Conservation (phyloP, 371 early-diverging fungal genomes). For the Mucor mucedo region DNA sequence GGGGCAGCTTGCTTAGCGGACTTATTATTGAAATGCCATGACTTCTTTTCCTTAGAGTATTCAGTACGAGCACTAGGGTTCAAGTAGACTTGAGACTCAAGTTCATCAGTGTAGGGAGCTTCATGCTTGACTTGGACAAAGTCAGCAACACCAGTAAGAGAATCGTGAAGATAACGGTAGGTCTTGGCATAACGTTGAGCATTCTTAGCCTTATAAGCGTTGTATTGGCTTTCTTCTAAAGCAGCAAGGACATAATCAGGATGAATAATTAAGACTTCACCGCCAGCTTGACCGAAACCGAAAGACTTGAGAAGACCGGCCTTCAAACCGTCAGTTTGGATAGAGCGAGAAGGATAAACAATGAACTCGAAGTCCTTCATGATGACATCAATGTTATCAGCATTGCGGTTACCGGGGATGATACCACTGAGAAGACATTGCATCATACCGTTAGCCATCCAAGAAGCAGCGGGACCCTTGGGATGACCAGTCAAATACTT, state of each 20-base stretch:
- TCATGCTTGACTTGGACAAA: conserved; percentile 90
- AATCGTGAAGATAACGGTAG: conserved; percentile 94
- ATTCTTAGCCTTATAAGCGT: conserved; percentile 73
- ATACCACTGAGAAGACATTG: conserved; percentile 89
- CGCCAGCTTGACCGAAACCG: conserved; percentile 98
- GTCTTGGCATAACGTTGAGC: conserved; percentile 79
- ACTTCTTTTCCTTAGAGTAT: conserved; percentile 73
- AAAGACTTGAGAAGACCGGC: conserved; percentile 94
- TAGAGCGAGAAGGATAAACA: conserved; percentile 86
- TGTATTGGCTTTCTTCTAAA: conserved; percentile 75
- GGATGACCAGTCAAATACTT: conserved; percentile 97
- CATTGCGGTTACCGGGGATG: conserved; percentile 95
- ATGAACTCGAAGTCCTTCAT: conserved; percentile 84
- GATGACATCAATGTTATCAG: conserved; percentile 89
- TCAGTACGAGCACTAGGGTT: conserved; percentile 90
- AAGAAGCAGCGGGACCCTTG: conserved; percentile 97
- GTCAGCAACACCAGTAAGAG: conserved; percentile 83
- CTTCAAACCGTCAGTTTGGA: conserved; percentile 93
- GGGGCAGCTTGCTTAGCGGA: conserved; percentile 41
- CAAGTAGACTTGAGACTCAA: conserved; percentile 87
- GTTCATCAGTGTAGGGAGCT: conserved; percentile 89
- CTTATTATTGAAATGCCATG: conserved; percentile 77
- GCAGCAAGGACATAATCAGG: conserved; percentile 90
- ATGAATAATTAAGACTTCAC: conserved; percentile 90
- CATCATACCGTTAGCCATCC: conserved; percentile 96